Base-by-base conservation (phyloP, 2,329 filamentous ascomycete genomes). In the Pseudogymnoascus sp. region DNA sequence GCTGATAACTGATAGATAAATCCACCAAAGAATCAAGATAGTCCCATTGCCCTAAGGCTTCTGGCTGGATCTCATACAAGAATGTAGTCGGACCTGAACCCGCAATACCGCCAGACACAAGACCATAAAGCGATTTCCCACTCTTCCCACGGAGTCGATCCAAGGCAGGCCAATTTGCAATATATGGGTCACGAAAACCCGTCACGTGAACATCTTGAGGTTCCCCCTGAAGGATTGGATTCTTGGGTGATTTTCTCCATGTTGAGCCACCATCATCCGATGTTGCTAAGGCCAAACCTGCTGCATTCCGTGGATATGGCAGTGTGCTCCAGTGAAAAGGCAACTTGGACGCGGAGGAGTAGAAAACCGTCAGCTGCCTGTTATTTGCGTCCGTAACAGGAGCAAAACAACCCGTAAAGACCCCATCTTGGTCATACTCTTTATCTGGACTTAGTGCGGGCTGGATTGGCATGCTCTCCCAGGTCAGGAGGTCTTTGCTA, bases 321-420 rank as follows among this genome's bases (percentile, higher is more conserved):
- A 78, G 37, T 1, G 69, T 73, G 43, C 43, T 48, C 72, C 74
- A 77, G 62, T 75, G 72, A 1, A 77, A 75, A 1, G 76, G 76
- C 2, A 77, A 69, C 5, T 70, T 62, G 34, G 66, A 62, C 13
- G 76, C 71, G 6, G 75, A 75, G 1, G 76, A 73, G 64, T 78
- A 78, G 3, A 77, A 67, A 3, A 73, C 67, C 8, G 70, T 74
- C 11, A 77, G 67, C 23, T 73, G 69, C 7, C 64, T 69, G 10
- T 71, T 63, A 36, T 80, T 76, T 34, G 80, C 80, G 3, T 76
- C 67, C 0, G 80, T 70, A 11, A 81, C 81, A 6, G 80, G 78
- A 66, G 79, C 77, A 3, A 77, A 76, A 39, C 79, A 81, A 3
- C 82, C 82, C 4, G 78, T 81, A 70, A 84, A 84, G 34, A 83